phyloP scores from a whole-genome alignment of 2,329 filamentous ascomycete species.

The Botrytis galanthina region DNA sequence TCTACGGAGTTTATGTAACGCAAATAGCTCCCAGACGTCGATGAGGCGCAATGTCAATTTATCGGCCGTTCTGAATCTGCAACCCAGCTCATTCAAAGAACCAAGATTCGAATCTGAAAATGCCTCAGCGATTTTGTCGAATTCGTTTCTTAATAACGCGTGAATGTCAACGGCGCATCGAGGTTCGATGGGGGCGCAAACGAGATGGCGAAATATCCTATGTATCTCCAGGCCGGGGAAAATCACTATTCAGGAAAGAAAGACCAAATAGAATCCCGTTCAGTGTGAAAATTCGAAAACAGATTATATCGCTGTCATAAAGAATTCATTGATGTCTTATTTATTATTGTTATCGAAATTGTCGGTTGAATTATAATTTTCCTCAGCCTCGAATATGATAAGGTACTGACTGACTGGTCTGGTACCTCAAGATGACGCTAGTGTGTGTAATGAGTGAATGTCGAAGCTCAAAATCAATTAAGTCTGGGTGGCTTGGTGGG shows the following conservation, averaged over 20 bases:
- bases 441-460: background rate
- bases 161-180: conserved; percentile 28
- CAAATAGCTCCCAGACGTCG: conserved; percentile 1
- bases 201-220: conserved; percentile 9
- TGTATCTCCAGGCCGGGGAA: background rate
- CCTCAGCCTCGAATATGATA: conserved; percentile 27
- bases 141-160: background rate
- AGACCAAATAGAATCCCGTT: background rate
- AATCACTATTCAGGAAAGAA: background rate
- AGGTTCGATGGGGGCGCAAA: conserved; percentile 19
- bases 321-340: background rate
- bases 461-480: background rate
- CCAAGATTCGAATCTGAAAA: conserved; percentile 2
- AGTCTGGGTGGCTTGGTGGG: background rate
- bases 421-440: conserved; percentile 13
- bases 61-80: background rate
- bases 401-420: background rate
- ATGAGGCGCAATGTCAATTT: conserved; percentile 7
- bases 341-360: background rate
- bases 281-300: background rate
- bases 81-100: conserved; percentile 8
- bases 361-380: conserved; percentile 10
- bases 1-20: background rate
- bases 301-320: background rate
- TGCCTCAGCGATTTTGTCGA: background rate